Percentiles rank a stretch among this genome's conserved stretches.
Conservation (phyloP, 73 alveolate genomes). For the Paramecium sexaurelia region DNA sequence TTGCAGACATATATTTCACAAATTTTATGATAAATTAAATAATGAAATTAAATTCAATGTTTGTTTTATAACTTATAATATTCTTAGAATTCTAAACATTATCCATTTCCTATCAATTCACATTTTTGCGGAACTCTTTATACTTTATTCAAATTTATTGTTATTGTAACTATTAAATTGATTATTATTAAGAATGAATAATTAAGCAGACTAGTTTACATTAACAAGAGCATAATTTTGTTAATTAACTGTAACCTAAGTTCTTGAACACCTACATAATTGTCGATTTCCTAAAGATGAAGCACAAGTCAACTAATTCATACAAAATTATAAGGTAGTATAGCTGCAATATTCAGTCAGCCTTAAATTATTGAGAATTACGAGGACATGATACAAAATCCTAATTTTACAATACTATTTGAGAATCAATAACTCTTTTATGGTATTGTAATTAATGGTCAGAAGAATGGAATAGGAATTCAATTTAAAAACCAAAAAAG, state of each 20-base stretch:
- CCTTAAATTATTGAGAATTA: background rate
- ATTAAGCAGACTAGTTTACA: background rate
- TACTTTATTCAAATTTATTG: too few species aligned
- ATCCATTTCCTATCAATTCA: too few species aligned
- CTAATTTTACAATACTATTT: background rate
- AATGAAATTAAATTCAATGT: background rate
- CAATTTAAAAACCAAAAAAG: conserved; percentile 37
- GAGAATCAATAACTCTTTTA: background rate
- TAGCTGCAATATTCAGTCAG: conserved; percentile 11
- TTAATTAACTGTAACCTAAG: background rate
- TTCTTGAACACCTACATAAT: conserved; percentile 6
- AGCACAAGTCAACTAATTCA: background rate
- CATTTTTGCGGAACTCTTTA: too few species aligned
- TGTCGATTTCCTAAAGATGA: background rate
- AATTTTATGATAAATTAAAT: background rate
- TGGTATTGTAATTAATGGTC: background rate
- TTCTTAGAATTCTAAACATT: too few species aligned
- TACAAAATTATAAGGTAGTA: background rate
- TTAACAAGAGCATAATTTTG: background rate
- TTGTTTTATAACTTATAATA: too few species aligned
- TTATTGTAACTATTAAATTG: too few species aligned
- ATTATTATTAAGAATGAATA: background rate
- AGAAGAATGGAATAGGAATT: conserved; percentile 1
- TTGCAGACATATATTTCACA: background rate
- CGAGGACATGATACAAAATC: background rate